Evolutionary conservation across 306 rosid species (phyloP).

Genomic region (Lathyrus oleraceus): DNA sequence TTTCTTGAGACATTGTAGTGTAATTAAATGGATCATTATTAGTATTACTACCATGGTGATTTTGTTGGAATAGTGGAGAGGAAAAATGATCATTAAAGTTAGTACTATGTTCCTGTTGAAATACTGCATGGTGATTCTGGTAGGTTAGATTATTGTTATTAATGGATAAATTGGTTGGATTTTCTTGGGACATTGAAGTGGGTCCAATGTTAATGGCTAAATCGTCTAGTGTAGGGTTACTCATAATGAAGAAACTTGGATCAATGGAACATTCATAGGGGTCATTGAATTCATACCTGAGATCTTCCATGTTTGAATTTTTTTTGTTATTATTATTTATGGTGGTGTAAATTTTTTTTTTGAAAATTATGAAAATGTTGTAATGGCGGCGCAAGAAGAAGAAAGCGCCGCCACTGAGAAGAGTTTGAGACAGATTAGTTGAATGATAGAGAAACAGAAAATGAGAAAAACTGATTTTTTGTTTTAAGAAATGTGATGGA

Average conservation of each 20-base stretch:
- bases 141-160: no score
- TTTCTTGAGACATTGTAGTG: no score
- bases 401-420: slow-evolving; percentile 36
- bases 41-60: no score
- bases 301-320: slow-evolving; percentile 38
- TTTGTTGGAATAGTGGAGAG: no score
- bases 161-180: no score
- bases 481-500: neutral
- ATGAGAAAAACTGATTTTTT: neutral
- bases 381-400: slow-evolving; percentile 32
- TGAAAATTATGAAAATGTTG: neutral
- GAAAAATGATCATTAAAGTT: no score
- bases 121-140: no score
- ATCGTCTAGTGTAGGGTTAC: slow-evolving; percentile 32
- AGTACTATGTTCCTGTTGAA: no score
- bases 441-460: neutral
- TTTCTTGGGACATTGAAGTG: no score
- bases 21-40: no score
- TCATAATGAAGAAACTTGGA: slow-evolving; percentile 25
- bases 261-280: slow-evolving; percentile 29
- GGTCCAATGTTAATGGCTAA: neutral
- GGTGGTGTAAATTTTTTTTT: neutral
- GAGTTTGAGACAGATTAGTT: neutral
- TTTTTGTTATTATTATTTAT: neutral
- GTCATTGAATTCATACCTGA: slow-evolving; percentile 28